Conservation (phyloP, 148 eudicot genomes). For the Persicaria maculosa region DNA sequence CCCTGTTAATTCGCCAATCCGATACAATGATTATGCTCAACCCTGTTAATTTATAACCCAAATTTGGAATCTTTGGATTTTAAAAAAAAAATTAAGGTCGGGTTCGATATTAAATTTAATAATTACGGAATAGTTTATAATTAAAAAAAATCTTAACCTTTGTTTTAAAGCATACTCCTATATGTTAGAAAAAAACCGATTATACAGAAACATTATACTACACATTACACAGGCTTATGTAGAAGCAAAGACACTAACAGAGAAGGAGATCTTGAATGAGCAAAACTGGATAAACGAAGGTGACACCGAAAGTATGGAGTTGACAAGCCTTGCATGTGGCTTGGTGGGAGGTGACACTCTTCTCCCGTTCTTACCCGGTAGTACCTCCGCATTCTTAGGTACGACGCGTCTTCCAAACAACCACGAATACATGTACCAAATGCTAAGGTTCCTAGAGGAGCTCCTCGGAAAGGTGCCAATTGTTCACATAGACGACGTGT, state of each 20-base stretch:
- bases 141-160: too few relatives aligned
- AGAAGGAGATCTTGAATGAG: conserved; percentile 26
- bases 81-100: too few relatives aligned
- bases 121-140: too few relatives aligned
- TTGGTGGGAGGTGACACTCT: conserved; percentile 38
- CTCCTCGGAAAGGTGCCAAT: conserved; percentile 37
- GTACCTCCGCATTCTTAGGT: not conserved
- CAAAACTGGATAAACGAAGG: not conserved
- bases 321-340: conserved; percentile 29
- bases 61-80: too few relatives aligned
- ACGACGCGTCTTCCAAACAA: not conserved
- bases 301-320: conserved; percentile 11
- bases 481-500: conserved; percentile 39
- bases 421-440: not conserved
- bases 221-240: conserved; percentile 32
- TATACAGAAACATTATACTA: too few relatives aligned
- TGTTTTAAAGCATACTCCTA: too few relatives aligned
- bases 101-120: too few relatives aligned
- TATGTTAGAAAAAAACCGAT: too few relatives aligned
- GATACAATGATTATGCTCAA: too few relatives aligned
- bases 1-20: too few relatives aligned
- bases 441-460: conserved; percentile 22
- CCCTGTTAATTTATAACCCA: too few relatives aligned
- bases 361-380: conserved; percentile 13
- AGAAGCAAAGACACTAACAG: conserved; percentile 41